Percentiles rank a stretch among this genome's conserved stretches.
Evolutionary conservation across 225 moss, liverwort and hornwort genomes (phyloP).

Genomic region (Polytrichum formosum): DNA sequence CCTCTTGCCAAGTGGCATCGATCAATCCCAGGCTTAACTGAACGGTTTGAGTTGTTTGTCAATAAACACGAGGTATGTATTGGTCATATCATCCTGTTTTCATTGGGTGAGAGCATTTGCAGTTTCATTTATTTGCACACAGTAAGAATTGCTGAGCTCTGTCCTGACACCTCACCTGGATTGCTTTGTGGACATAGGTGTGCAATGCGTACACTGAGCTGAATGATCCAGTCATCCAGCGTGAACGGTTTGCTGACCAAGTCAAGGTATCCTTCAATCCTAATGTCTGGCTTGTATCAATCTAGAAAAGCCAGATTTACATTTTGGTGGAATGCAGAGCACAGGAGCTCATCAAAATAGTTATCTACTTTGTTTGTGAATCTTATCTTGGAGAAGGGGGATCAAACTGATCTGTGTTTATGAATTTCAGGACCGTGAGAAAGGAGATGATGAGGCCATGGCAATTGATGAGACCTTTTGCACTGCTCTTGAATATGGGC

Average conservation of each 20-base stretch:
- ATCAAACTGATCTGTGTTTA: too few species aligned
- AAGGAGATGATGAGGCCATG: slow-evolving; percentile 99
- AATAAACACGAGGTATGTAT: slow-evolving; percentile 82
- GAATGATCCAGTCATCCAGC: slow-evolving; percentile 89
- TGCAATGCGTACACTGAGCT: slow-evolving; percentile 97
- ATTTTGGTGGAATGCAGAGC: too few species aligned
- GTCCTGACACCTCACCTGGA: too few species aligned
- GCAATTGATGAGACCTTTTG: slow-evolving; percentile 84
- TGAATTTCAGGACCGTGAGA: slow-evolving; percentile 57
- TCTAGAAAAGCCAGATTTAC: too few species aligned
- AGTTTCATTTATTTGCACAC: too few species aligned
- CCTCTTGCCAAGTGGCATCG: slow-evolving; percentile 97
- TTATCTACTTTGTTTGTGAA: too few species aligned
- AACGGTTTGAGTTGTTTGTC: slow-evolving; percentile 86
- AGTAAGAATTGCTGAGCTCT: too few species aligned
- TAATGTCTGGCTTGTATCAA: too few species aligned
- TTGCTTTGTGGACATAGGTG: slow-evolving; percentile 30
- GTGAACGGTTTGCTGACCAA: slow-evolving; percentile 89
- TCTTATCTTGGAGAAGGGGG: too few species aligned
- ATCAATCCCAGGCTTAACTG: slow-evolving; percentile 81
- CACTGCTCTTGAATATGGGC: slow-evolving; percentile 82
- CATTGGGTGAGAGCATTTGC: too few species aligned
- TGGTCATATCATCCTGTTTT: too few species aligned
- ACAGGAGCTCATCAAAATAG: too few species aligned
- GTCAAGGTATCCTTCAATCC: slow-evolving; percentile 47